Base-by-base conservation (phyloP, 257 asterid genomes). In the Perilla frutescens region DNA sequence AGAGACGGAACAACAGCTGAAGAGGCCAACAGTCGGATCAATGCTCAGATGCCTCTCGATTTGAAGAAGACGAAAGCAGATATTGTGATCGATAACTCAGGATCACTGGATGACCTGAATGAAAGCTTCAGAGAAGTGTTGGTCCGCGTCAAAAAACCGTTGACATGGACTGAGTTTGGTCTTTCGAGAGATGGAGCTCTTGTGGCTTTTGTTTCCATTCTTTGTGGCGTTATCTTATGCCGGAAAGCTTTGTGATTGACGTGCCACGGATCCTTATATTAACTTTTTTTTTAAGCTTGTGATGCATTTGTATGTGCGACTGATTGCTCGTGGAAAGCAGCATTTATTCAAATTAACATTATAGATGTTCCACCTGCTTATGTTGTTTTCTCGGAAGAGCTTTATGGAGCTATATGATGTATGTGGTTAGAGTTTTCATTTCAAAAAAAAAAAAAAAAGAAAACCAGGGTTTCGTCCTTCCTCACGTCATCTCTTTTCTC, bases 11-110 rank as follows among this genome's bases (percentile, higher is more conserved):
- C 96, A 47, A 84, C 87, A 55, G 85, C 78, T 36, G 96, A 95
- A 68, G 97, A 84, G 31, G 97, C 97, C 54, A 63, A 68, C 68
- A 87, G 85, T 78, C 88, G 98, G 82, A 90, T 95, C 62, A 81
- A 79, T 58, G 84, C 99, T 80, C 98, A 90, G 82, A 95, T 92
- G 89, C 75, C 97, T 66, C 85, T 95, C 57, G 97, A 95, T 83
- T 54, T 86, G 72, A 95, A 95, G 84, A 87, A 79, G 85, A 53
- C 81, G 54, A 81, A 76, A 73, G 96, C 96, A 47, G 96, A 87
- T 83, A 75, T 95, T 54, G 82, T 90, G 76, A 79, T 95, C 31
- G 92, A 90, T 66, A 95, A 95, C 85, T 85, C 88, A 0, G 90
- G 96, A 51, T 87, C 98, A 15, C 62, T 86, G 4, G 92, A 81